These are phyloP conservation scores for Tolypocladium tundrense DNA, from an alignment of 2,329 filamentous ascomycete species.

Conservation along the genomic window DNA sequence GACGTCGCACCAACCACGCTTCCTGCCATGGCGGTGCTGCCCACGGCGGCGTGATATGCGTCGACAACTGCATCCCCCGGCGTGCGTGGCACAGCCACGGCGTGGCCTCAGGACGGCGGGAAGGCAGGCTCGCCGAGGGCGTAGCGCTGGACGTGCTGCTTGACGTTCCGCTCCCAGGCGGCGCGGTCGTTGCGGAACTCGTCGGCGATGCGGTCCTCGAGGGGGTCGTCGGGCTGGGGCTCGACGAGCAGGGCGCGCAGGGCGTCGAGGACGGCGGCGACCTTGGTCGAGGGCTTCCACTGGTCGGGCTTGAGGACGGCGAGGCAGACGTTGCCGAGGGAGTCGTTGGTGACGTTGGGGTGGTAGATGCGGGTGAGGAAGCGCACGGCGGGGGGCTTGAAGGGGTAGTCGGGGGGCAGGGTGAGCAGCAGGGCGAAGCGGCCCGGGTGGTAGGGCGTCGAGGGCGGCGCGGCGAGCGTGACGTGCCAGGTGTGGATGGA, in stretches of 20 bases:
- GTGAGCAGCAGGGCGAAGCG: conserved; percentile 62
- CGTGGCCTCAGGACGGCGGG: conserved; percentile 6
- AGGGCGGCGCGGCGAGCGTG: conserved; percentile 32
- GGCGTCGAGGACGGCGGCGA: conserved; percentile 66
- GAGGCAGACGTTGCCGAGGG: conserved; percentile 75
- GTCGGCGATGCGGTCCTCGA: conserved; percentile 78
- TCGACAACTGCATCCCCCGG: not conserved
- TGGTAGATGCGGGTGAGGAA: conserved; percentile 92
- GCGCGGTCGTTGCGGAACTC: conserved; percentile 61
- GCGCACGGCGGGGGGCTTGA: conserved; percentile 71
- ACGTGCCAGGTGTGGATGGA: conserved; percentile 45
- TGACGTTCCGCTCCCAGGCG: conserved; percentile 65
- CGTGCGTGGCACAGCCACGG: not conserved
- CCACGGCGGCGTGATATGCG: not conserved
- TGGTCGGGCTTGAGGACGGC: conserved; percentile 73
- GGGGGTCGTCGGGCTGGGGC: conserved; percentile 81
- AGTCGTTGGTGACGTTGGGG: conserved; percentile 86
- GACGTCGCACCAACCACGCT: not conserved
- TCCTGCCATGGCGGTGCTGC: not conserved
- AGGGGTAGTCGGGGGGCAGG: conserved; percentile 76
- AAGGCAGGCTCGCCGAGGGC: conserved; percentile 40
- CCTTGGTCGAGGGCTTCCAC: conserved; percentile 83
- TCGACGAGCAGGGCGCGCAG: conserved; percentile 64
- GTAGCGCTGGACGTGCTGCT: conserved; percentile 63
- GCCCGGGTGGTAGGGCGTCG: conserved; percentile 50